Evolutionary conservation across 139 green algal species (phyloP), one percentile per base, ranked within the genome.

Genomic region (Auxenochlorella pyrenoidosa): DNA sequence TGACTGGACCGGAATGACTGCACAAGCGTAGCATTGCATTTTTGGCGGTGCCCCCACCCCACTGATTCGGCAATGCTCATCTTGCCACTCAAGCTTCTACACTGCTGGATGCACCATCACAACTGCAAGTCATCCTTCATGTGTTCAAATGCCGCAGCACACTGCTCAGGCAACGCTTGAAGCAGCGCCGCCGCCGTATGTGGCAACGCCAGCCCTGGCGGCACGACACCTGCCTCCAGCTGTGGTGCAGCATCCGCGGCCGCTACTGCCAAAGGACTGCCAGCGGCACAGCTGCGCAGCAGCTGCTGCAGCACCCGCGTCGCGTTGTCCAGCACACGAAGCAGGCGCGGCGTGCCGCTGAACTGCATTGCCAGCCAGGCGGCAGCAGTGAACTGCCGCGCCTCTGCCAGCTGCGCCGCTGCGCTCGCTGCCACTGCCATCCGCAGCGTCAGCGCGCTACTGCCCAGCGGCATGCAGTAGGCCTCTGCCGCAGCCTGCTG

Each of bases 271-370:
- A 40, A 59, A 22, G 30, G 13, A 40, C 70, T 77, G 30, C 38
- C 58, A 10, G 79, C 38, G 4, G 60, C 40, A 10, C 80, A 85
- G 63, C 60, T 76, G 43, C 63, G 60, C 60, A 90, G 77, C 34
- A 90, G 43, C 60, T 79, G 59, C 75, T 51, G 43, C 60, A 90
- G 75, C 63, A 83, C 78, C 10, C 43, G 41, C 16, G 24, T 32
- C 21, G 78, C 26, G 59, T n/a, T 82, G 86, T 83, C 86, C 44
- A 90, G 76, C 43, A 90, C 76, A 22, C 86, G 82, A 19, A 90
- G 78, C 75, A 90, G 60, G 16, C 71, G 63, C 32, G 83, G 86
- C 40, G 44, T 80, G 24, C 59, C 60, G 15, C 71, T 68, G 12
- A 28, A 41, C 21, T 75, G n/a, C 86, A 90, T 90, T 18, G 86